These are phyloP conservation scores for Haplosporangium sp. DNA, from an alignment of 371 early-diverging fungal species.

Conservation along the genomic window DNA sequence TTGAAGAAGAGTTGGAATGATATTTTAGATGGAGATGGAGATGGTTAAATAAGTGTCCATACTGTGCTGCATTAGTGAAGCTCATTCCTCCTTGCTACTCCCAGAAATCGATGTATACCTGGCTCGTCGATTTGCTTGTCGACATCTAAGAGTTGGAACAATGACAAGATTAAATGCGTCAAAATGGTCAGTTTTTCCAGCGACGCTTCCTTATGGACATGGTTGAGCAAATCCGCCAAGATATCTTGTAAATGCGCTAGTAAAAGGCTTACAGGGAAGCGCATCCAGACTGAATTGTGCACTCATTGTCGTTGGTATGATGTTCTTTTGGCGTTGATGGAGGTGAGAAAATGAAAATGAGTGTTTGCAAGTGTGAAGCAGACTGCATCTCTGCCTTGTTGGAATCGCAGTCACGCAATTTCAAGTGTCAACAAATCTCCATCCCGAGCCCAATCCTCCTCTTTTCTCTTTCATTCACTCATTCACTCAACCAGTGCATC, in stretches of 20 bases:
- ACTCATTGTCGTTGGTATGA: constrained; percentile 7
- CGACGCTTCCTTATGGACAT: no score
- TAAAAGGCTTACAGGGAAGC: constrained; percentile 47
- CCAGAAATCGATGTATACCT: constrained; percentile 19
- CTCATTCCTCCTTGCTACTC: no score
- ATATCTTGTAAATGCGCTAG: not conserved
- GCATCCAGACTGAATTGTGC: constrained; percentile 42
- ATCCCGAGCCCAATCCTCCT: no score
- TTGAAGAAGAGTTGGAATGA: not conserved
- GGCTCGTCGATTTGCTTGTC: constrained; percentile 56
- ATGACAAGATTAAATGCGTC: not conserved
- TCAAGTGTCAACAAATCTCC: no score
- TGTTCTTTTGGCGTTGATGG: not conserved
- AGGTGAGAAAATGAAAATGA: not conserved
- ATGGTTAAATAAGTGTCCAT: not conserved
- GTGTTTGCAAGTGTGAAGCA: no score
- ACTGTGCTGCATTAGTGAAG: not conserved
- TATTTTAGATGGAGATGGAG: not conserved
- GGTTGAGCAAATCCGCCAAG: no score
- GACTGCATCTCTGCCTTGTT: no score
- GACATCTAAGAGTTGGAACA: constrained; percentile 27
- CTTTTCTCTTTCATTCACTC: no score
- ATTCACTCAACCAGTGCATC: no score
- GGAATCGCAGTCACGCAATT: no score
- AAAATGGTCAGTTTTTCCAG: no score